Evolutionary conservation across 2,329 filamentous ascomycete species (phyloP).

Genomic region (Trichoderma atroviride): DNA sequence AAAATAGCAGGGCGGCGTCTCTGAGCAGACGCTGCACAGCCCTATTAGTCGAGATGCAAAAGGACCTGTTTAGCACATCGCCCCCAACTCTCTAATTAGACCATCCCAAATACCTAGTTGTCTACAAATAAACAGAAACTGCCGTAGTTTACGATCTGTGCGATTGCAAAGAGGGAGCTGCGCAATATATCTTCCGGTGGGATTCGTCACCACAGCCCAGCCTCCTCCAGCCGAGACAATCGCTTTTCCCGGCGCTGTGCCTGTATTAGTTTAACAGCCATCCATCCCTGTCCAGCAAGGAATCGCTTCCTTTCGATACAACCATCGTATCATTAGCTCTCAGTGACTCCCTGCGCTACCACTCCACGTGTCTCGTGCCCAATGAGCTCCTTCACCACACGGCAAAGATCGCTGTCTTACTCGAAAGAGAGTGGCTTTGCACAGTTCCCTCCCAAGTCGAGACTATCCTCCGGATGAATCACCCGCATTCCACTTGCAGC

Average conservation of each 20-base stretch:
- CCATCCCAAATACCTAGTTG: neutral
- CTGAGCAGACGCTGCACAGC: neutral
- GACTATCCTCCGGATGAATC: conserved; percentile 5
- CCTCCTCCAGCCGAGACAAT: neutral
- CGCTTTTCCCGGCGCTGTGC: neutral
- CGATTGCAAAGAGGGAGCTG: neutral
- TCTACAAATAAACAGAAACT: neutral
- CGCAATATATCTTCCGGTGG: neutral
- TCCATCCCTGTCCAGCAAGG: conserved; percentile 12
- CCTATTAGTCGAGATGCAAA: neutral
- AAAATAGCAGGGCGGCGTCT: neutral
- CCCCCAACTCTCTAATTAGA: neutral
- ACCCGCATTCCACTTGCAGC: neutral
- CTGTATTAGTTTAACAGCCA: neutral
- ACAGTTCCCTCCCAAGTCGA: neutral
- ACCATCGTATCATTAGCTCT: neutral
- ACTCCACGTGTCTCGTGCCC: neutral
- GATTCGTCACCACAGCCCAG: conserved; percentile 2
- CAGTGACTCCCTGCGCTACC: neutral
- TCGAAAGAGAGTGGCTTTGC: neutral
- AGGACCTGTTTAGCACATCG: neutral
- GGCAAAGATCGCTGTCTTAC: conserved; percentile 10
- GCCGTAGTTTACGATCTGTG: neutral
- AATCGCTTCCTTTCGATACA: conserved; percentile 13
- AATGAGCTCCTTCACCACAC: neutral